These are phyloP conservation scores for Rugonectria rugulosa DNA, from an alignment of 2,329 filamentous ascomycete species.

Conservation along the genomic window DNA sequence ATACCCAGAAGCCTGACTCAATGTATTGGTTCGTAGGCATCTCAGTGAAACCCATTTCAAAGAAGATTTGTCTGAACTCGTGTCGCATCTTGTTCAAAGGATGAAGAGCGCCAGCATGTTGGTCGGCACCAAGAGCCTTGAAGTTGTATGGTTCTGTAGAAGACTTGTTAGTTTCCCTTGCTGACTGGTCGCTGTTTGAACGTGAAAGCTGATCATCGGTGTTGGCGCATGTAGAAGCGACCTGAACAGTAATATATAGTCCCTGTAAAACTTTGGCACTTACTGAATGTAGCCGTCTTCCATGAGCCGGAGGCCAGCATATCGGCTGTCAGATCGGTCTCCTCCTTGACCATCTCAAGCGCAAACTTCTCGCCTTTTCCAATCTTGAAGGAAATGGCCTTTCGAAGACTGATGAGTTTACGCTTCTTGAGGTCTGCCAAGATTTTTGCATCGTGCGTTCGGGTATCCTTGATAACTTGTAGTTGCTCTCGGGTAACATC, in stretches of 20 bases:
- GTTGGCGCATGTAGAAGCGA: too few species aligned
- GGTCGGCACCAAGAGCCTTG: constrained; percentile 71
- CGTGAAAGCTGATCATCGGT: too few species aligned
- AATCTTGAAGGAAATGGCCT: constrained; percentile 85
- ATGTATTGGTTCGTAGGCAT: constrained; percentile 96
- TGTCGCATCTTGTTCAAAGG: constrained; percentile 92
- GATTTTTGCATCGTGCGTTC: constrained; percentile 77
- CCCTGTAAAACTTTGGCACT: constrained; percentile 69
- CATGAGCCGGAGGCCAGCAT: constrained; percentile 89
- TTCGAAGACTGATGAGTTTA: constrained; percentile 85
- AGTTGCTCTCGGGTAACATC: constrained; percentile 83
- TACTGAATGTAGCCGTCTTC: constrained; percentile 86
- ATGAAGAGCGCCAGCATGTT: constrained; percentile 68
- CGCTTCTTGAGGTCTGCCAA: constrained; percentile 88
- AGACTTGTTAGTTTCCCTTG: neutral
- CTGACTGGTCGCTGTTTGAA: too few species aligned
- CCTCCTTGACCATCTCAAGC: constrained; percentile 87
- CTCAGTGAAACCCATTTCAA: constrained; percentile 98
- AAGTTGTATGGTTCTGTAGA: constrained; percentile 71
- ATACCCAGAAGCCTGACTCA: constrained; percentile 87
- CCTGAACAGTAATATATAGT: too few species aligned
- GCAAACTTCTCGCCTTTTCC: constrained; percentile 89
- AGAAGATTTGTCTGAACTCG: constrained; percentile 94
- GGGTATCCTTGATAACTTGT: constrained; percentile 73
- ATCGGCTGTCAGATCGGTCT: constrained; percentile 93